These are phyloP conservation scores for Starmerella floris DNA, from an alignment of 805 yeast species.

Conservation along the genomic window DNA sequence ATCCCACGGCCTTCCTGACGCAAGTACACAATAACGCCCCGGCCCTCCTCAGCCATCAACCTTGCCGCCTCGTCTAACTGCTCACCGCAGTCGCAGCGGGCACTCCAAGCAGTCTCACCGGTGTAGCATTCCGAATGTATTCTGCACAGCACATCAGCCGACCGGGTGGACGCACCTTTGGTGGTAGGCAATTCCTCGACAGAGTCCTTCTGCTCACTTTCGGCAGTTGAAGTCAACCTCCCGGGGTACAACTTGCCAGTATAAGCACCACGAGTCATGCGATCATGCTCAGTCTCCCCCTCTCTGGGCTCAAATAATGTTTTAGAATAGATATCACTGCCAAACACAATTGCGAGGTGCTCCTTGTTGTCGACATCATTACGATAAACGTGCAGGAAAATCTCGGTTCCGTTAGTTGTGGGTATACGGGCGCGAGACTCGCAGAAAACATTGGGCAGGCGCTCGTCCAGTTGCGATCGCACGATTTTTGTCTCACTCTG, in stretches of 20 bases:
- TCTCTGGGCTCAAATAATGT: constrained; percentile 48
- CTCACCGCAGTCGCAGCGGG: constrained; percentile 98
- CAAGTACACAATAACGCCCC: constrained; percentile 87
- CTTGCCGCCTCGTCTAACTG: constrained; percentile 97
- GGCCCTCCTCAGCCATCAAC: constrained; percentile 72
- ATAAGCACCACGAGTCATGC: constrained; percentile 98
- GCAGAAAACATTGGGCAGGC: constrained; percentile 67
- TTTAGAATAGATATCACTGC: constrained; percentile 74
- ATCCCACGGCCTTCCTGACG: constrained; percentile 98
- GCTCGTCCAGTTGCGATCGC: constrained; percentile 17
- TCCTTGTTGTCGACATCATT: constrained; percentile 83
- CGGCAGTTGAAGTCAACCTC: constrained; percentile 28
- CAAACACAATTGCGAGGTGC: constrained; percentile 93
- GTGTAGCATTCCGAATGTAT: constrained; percentile 97
- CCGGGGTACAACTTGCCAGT: constrained; percentile 86
- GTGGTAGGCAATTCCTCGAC: neutral
- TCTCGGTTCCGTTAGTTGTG: constrained; percentile 88
- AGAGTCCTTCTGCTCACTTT: constrained; percentile 1
- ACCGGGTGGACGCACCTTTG: neutral
- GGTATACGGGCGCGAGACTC: constrained; percentile 93
- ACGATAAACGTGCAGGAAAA: constrained; percentile 75
- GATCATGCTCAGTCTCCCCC: constrained; percentile 73
- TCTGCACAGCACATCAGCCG: constrained; percentile 45
- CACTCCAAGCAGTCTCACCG: constrained; percentile 98
- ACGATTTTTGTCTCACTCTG: constrained; percentile 2